Evolutionary conservation across 1,139 yeast species (phyloP).

Genomic region (Kluyveromyces sp.): DNA sequence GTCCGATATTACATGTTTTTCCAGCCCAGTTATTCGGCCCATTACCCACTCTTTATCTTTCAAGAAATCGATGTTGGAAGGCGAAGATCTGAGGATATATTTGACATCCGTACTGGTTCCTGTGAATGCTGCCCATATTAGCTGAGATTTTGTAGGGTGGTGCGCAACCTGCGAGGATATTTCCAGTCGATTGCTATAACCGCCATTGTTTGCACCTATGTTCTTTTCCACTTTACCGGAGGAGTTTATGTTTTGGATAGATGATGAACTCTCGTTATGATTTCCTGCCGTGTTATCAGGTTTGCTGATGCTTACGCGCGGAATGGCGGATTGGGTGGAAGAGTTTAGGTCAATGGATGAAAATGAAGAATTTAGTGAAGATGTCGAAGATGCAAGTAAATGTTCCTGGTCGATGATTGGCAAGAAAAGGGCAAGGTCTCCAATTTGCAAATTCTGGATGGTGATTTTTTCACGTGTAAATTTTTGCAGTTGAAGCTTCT

Average conservation of each 20-base stretch:
- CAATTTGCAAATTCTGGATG: conserved; percentile 54
- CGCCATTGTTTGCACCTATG: not conserved
- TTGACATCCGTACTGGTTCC: conserved; percentile 25
- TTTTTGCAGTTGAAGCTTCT: conserved; percentile 38
- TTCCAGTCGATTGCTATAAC: not conserved
- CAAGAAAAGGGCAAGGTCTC: conserved; percentile 74
- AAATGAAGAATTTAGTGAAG: conserved; percentile 25
- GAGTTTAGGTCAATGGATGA: conserved; percentile 32
- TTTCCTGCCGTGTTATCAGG: not conserved
- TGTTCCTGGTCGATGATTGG: conserved; percentile 50
- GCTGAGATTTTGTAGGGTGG: not conserved
- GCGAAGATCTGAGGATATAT: conserved; percentile 23
- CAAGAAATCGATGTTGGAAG: conserved; percentile 11
- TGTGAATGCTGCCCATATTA: conserved; percentile 32
- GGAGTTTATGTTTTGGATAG: not conserved
- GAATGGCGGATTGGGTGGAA: conserved; percentile 22
- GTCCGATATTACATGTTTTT: conserved; percentile 18
- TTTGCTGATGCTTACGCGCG: not conserved
- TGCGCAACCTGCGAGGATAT: not conserved
- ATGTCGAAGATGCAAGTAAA: not conserved
- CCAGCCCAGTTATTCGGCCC: conserved; percentile 23
- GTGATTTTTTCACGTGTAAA: conserved; percentile 50
- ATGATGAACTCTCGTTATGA: not conserved
- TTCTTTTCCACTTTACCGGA: not conserved
- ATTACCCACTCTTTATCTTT: conserved; percentile 30